Evolutionary conservation across 257 asterid genomes (phyloP), one percentile per base, ranked within the genome.

Genomic region (Rubia yunnanensis): DNA sequence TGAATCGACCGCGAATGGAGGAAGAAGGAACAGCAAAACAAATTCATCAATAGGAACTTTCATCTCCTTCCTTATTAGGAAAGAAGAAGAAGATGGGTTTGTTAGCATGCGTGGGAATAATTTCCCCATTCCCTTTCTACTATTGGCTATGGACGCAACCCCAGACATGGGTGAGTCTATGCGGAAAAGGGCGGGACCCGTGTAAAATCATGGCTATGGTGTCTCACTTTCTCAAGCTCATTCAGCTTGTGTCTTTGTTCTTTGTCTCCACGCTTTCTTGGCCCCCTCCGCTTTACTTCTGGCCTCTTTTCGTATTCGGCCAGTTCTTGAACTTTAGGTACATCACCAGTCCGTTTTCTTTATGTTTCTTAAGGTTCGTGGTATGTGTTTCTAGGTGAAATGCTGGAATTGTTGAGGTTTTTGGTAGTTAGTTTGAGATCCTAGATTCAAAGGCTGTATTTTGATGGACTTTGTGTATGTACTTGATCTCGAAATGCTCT

Each of bases 251-350:
- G 6, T 82, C 96, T 58, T 80, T 94, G 3, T 73, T 74, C 9
- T 80, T 91, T 3, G 99, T 94, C 23, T 84, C 96, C 64, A 70
- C 83, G 18, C 72, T 90, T 53, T 83, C 85, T n/a, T 90, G 97
- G 95, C 97, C 99, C 56, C 99, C 96, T 55, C 95, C 97, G 0
- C 31, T 86, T 76, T 89, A 80, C 81, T 89, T 89, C 77, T 92
- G 95, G 94, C 89, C 86, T 20, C 92, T 89, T 68, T 84, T 92
- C 71, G 1, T 84, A 18, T 78, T 78, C 53, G 97, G 99, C 28
- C 96, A 94, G 82, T 89, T 90, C 71, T 92, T 94, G 56, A 94
- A 94, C 74, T 79, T 87, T 87, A 94, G 99, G 99, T 92, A 41
- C 41, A 41, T 63, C 22, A 8, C 57, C 20, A 38, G 0, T 41